Percentiles rank a stretch among this genome's conserved stretches.
Evolutionary conservation across 108 stramenopile species (phyloP).

Genomic region (Schizochytrium sp.): DNA sequence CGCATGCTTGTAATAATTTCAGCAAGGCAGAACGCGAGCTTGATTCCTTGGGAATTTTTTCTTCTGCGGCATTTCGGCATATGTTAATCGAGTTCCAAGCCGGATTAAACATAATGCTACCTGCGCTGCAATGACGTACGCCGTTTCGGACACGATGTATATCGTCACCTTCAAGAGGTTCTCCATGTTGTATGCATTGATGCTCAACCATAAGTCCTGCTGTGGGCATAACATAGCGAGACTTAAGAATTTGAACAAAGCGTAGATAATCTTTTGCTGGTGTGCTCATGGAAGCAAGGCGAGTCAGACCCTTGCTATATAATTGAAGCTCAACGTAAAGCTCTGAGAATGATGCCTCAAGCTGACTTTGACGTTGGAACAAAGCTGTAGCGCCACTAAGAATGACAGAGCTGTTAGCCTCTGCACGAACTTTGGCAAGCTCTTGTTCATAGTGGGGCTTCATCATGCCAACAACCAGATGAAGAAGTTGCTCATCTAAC

Average conservation of each 20-base stretch:
- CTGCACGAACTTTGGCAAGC: not conserved
- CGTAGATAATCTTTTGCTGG: not conserved
- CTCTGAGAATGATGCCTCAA: not conserved
- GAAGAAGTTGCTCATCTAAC: not conserved
- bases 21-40: not conserved
- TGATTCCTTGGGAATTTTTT: not conserved
- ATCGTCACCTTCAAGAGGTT: conserved; percentile 4
- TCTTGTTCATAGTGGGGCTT: not conserved
- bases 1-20: not conserved
- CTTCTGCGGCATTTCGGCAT: not conserved
- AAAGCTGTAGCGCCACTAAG: not conserved
- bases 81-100: conserved; percentile 4
- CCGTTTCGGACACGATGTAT: not conserved
- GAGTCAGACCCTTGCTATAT: not conserved
- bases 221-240: not conserved
- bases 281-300: not conserved
- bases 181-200: conserved; percentile 1
- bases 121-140: not conserved
- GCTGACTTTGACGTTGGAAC: not conserved
- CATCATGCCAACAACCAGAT: not conserved
- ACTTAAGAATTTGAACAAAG: not conserved
- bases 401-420: conserved; percentile 39
- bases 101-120: conserved; percentile 11
- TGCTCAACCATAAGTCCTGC: not conserved
- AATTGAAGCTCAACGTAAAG: not conserved